Evolutionary conservation across 179 eudicot genomes (phyloP), one percentile per base, ranked within the genome.

Genomic region (Nepenthes alata): DNA sequence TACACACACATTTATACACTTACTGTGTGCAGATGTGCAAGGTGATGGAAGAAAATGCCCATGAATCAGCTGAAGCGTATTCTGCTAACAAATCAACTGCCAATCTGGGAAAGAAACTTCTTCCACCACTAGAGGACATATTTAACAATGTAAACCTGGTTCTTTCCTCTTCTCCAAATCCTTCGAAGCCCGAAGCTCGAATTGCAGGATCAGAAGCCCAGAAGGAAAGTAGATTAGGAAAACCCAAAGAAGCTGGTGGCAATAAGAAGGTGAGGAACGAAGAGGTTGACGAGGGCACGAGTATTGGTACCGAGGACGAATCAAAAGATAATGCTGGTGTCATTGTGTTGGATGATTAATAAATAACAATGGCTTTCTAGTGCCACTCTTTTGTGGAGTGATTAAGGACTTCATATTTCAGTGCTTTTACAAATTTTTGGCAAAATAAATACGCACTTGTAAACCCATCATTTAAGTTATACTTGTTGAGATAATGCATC

Each of bases 1-100:
- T 12, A 49, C 8, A 49, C 9, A 35, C 11, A 11, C 10, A 11
- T 11, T 6, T 15, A 2, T 6, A 13, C 50, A 35, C 15, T 9
- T 48, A 48, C 60, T 66, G 36, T 68, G 65, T 55, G 63, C 83
- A 89, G 96, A 82, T 84, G 71, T 80, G 86, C 83, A 80, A 70
- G 74, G 60, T 79, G 62, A 7, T 82, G 53, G 63, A 70, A 8
- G 86, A 80, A 49, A 74, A 67, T 51, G 74, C 76, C 47, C 66
- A 65, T 11, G 82, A 75, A 61, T 65, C 83, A 1, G 59, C 63
- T 1, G 78, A 62, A 65, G 81, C 83, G 59, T 62, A 63, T 60
- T 34, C 75, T 50, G 70, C 74, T 6, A 76, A 65, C 58, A 72
- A 76, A 75, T 74, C 81, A 2, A 72, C 75, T 49, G 70, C 69